Conservation (phyloP, 2,329 filamentous ascomycete genomes). For the Pochonia chlamydosporia region DNA sequence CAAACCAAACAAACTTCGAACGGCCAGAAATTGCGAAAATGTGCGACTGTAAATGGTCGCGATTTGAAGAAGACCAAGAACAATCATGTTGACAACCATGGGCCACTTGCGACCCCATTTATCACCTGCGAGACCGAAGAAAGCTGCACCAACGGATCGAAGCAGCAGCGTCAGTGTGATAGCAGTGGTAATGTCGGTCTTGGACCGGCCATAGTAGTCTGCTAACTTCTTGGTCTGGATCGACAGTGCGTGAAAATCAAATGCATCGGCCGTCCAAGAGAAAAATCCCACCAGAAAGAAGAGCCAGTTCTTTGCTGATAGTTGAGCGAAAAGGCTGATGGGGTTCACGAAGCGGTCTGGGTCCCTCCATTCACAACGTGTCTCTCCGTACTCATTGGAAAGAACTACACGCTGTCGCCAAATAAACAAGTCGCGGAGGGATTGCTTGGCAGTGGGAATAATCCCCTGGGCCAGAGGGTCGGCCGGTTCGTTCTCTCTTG, state of each 20-base stretch:
- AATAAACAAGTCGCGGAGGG: slow-evolving; percentile 58
- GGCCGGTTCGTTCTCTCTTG: slow-evolving; percentile 41
- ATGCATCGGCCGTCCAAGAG: slow-evolving; percentile 77
- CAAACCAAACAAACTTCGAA: slow-evolving; percentile 66
- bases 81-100: slow-evolving; percentile 74
- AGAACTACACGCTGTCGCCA: slow-evolving; percentile 71
- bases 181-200: slow-evolving; percentile 66
- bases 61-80: slow-evolving; percentile 61
- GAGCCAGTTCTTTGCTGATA: slow-evolving; percentile 63
- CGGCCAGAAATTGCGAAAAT: slow-evolving; percentile 69
- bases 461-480: slow-evolving; percentile 64
- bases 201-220: slow-evolving; percentile 40
- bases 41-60: slow-evolving; percentile 72
- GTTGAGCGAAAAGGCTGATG: slow-evolving; percentile 58
- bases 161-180: slow-evolving; percentile 72
- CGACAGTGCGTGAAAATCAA: slow-evolving; percentile 76
- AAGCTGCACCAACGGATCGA: slow-evolving; percentile 66
- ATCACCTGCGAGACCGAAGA: slow-evolving; percentile 74
- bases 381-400: slow-evolving; percentile 59
- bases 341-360: slow-evolving; percentile 66
- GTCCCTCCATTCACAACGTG: slow-evolving; percentile 60
- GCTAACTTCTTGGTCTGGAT: slow-evolving; percentile 71
- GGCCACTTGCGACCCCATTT: slow-evolving; percentile 79
- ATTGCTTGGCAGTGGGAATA: slow-evolving; percentile 58
- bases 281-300: slow-evolving; percentile 70